phyloP scores from a whole-genome alignment of 176 grass and related monocot species.

The Oryza longistaminata region DNA sequence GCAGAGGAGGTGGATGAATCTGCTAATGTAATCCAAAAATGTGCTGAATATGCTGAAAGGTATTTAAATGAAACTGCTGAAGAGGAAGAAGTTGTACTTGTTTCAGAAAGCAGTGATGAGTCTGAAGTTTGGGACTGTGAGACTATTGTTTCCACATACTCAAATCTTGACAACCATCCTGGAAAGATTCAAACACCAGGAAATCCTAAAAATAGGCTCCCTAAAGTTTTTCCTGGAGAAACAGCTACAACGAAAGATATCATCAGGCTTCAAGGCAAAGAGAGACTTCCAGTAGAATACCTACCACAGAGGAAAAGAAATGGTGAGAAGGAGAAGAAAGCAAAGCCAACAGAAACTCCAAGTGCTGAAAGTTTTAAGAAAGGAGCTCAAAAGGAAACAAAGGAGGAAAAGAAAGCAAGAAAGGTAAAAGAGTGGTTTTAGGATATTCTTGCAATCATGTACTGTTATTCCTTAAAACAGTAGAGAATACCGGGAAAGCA shows the following conservation, averaged over 20 bases:
- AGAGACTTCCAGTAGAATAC: conserved; percentile 90
- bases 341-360: conserved; percentile 32
- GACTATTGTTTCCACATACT: conserved; percentile 88
- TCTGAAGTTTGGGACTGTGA: conserved; percentile 92
- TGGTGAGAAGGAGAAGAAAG: conserved; percentile 65
- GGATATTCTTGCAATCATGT: neutral
- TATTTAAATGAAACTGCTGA: conserved; percentile 65
- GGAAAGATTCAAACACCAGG: conserved; percentile 76
- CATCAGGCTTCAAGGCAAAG: conserved; percentile 92
- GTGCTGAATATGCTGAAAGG: conserved; percentile 75
- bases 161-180: conserved; percentile 90
- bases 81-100: conserved; percentile 49
- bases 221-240: conserved; percentile 70
- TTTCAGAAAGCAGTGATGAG: conserved; percentile 89
- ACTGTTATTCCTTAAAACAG: neutral
- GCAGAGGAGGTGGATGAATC: conserved; percentile 56
- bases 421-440: conserved; percentile 61
- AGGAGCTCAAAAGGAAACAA: conserved; percentile 58
- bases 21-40: conserved; percentile 70
- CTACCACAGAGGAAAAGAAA: conserved; percentile 73
- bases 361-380: conserved; percentile 38
- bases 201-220: conserved; percentile 56
- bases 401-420: conserved; percentile 95
- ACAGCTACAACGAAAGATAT: conserved; percentile 55
- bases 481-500: neutral